Conservation (phyloP, 441 rosid genomes). For the Manihot esculenta region DNA sequence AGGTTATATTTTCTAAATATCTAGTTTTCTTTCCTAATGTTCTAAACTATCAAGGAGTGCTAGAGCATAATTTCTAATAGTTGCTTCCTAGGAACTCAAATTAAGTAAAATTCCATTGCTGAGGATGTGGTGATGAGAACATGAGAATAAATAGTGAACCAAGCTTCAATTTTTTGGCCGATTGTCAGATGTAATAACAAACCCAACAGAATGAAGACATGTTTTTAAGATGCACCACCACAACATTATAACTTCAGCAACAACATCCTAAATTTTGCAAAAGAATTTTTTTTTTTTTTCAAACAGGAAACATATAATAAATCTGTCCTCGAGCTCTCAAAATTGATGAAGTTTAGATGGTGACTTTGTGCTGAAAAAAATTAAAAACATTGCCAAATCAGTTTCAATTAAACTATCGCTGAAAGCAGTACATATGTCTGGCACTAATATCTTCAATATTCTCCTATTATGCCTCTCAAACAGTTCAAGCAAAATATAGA, state of each 20-base stretch:
- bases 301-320: not conserved
- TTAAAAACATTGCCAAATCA: not conserved
- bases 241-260: not conserved
- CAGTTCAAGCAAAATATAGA: not conserved
- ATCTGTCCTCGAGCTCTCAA: not conserved
- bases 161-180: not conserved
- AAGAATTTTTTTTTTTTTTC: too few relatives aligned
- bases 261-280: too few relatives aligned
- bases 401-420: not conserved
- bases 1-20: too few relatives aligned
- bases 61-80: too few relatives aligned
- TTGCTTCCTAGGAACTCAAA: not conserved
- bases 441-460: not conserved
- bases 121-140: too few relatives aligned
- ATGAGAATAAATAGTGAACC: constrained; percentile 1
- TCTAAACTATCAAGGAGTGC: too few relatives aligned
- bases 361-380: constrained; percentile 1
- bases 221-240: not conserved
- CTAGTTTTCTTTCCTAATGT: too few relatives aligned
- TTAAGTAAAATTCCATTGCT: too few relatives aligned
- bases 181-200: not conserved
- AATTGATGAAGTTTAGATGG: not conserved
- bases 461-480: not conserved
- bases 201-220: not conserved
- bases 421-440: not conserved